These are phyloP conservation scores for Melampsora americana DNA, from an alignment of 1,284 basidiomycete species.

Conservation along the genomic window DNA sequence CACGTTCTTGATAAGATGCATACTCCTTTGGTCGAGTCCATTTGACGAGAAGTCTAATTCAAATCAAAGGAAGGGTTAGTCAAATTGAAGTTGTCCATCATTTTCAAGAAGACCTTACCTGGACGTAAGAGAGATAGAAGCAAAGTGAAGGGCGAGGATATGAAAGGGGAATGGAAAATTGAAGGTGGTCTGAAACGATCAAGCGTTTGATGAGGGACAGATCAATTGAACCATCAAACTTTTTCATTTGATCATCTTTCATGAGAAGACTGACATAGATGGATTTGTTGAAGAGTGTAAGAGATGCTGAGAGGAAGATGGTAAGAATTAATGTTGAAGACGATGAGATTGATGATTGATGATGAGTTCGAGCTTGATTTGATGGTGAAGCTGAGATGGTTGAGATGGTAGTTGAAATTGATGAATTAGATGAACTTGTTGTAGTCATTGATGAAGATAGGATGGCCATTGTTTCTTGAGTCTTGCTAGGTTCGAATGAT, in stretches of 20 bases:
- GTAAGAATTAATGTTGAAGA: slow-evolving; percentile 26
- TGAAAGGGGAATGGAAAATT: slow-evolving; percentile 30
- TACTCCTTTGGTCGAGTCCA: not conserved
- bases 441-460: not conserved
- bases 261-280: slow-evolving; percentile 24
- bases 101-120: slow-evolving; percentile 2
- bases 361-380: not conserved
- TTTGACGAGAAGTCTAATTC: slow-evolving; percentile 12
- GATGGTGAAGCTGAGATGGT: not conserved
- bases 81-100: not conserved
- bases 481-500: no score
- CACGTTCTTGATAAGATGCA: not conserved
- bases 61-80: not conserved
- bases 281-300: slow-evolving; percentile 30
- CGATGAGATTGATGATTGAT: not conserved
- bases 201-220: not conserved
- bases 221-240: not conserved
- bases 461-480: not conserved
- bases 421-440: not conserved
- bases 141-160: slow-evolving; percentile 31
- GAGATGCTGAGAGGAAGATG: slow-evolving; percentile 26
- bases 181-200: slow-evolving; percentile 29
- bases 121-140: slow-evolving; percentile 28
- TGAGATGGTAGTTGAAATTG: not conserved
- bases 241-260: no score